Percentiles rank a stretch among this genome's conserved stretches.
Evolutionary conservation across 257 asterid genomes (phyloP).

Genomic region (Nicotiana attenuata): DNA sequence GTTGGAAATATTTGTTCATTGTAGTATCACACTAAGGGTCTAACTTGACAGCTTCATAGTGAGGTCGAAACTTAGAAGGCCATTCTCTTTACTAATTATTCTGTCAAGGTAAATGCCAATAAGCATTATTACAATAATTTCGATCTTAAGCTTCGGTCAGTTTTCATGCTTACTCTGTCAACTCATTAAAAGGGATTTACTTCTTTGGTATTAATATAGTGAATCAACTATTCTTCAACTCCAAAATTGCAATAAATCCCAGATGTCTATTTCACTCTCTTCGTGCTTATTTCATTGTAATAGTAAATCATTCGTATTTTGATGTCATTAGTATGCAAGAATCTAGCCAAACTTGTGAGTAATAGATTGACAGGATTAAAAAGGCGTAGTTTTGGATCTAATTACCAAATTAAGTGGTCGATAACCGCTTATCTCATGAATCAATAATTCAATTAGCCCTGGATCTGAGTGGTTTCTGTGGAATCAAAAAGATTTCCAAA

Average conservation of each 20-base stretch:
- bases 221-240: neutral
- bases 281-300: neutral
- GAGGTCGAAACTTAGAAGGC: neutral
- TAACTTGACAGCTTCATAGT: too few species aligned
- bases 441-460: neutral
- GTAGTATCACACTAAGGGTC: neutral
- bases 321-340: neutral
- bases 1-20: neutral
- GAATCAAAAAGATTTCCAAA: too few species aligned
- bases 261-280: neutral
- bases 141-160: neutral
- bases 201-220: neutral
- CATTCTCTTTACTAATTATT: neutral
- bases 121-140: neutral
- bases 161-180: neutral
- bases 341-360: neutral
- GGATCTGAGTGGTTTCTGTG: too few species aligned
- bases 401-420: neutral
- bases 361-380: neutral
- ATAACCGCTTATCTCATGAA: neutral
- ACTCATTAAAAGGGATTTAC: neutral
- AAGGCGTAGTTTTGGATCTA: neutral
- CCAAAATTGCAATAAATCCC: neutral
- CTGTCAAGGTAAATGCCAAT: neutral
- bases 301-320: neutral